Evolutionary conservation across 306 rosid genomes (phyloP), one percentile per base, ranked within the genome.

Genomic region (Vigna trinervia): DNA sequence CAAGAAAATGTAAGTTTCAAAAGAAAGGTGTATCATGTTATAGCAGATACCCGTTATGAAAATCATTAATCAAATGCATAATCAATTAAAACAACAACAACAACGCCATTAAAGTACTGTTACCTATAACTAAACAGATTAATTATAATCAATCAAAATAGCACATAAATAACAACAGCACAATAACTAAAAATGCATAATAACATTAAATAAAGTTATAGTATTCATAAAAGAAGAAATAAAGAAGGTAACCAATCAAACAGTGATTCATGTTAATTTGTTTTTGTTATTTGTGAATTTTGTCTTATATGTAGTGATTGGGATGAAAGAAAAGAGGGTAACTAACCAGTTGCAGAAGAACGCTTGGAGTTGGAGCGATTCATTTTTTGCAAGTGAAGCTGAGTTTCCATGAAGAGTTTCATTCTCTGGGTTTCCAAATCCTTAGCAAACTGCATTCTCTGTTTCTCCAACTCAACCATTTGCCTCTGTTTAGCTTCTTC

Each of bases 341-440:
- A 39, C 71, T 41, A 66, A 90, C 89, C 91, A 19, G 82, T 17
- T 12, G 67, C 70, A 28, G 92, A 74, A 60, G 84, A 66, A 50
- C 84, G 80, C 64, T 84, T 88, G 82, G 87, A 80, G 77, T 85
- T 88, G 83, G 87, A 80, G 77, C 68, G 79, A 53, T 87, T 90
- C 70, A 74, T 75, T 77, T 87, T 90, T 19, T 81, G 86, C 34
- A 90, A 78, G 73, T 82, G 89, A 68, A 86, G 62, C 76, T 88
- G 91, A 2, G 87, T 89, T 53, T 91, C 96, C 90, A 87, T 79
- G 72, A 84, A 81, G 28, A 89, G 85, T 51, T 87, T 80, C 90
- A 92, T 85, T 54, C 91, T 78, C 41, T 88, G 94, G 22, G 8
- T 85, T 75, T 92, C 95, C 87, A 88, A 86, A 81, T 91, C 97